Evolutionary conservation across 2,329 filamentous ascomycete species (phyloP).

Genomic region (Monilinia vaccinii-corymbosi): DNA sequence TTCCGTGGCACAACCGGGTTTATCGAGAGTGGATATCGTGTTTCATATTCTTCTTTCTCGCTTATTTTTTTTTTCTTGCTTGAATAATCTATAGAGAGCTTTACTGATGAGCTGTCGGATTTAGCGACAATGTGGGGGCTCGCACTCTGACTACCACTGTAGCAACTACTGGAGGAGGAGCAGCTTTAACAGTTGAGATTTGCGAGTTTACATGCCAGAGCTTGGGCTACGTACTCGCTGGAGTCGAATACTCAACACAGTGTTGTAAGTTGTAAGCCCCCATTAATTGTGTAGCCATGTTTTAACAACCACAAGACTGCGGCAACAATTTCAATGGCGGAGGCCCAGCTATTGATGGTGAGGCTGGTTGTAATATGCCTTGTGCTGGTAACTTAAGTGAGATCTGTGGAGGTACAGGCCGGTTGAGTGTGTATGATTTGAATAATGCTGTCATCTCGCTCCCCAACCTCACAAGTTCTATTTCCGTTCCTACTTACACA

Average conservation of each 20-base stretch:
- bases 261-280: constrained; percentile 28
- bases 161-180: constrained; percentile 12
- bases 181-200: constrained; percentile 17
- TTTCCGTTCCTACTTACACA: constrained; percentile 7
- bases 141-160: constrained; percentile 9
- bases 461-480: neutral
- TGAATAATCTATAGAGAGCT: neutral
- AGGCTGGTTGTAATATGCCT: constrained; percentile 22
- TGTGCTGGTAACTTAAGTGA: constrained; percentile 19
- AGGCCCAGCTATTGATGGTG: constrained; percentile 9
- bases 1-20: neutral
- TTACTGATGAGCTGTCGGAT: neutral
- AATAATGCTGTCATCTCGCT: constrained; percentile 12
- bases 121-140: constrained; percentile 3
- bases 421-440: constrained; percentile 14
- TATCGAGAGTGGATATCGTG: neutral
- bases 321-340: constrained; percentile 12
- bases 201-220: constrained; percentile 20
- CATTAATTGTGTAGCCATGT: neutral
- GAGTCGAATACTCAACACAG: constrained; percentile 38
- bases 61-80: neutral
- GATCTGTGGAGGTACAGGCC: constrained; percentile 18
- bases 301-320: constrained; percentile 11
- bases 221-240: constrained; percentile 32
- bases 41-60: neutral